phyloP scores from a whole-genome alignment of 768 basidiomycete species.

The Rubroboletus satanas region DNA sequence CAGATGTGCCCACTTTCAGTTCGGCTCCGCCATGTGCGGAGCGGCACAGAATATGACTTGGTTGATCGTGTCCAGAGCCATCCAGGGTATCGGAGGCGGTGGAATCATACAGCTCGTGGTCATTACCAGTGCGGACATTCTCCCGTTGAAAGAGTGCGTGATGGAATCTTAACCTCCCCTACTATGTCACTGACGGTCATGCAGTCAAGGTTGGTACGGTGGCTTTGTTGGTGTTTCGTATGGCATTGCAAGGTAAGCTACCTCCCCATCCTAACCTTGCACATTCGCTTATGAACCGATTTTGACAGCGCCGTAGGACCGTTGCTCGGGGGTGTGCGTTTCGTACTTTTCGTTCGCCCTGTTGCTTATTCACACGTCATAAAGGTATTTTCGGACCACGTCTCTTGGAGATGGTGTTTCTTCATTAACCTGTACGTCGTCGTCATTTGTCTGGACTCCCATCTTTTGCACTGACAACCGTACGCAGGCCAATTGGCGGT shows the following conservation, averaged over 20 bases:
- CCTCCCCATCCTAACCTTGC: background rate
- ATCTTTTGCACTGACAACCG: background rate
- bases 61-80: conserved; percentile 71
- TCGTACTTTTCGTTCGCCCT: background rate
- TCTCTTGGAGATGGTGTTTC: conserved; percentile 84
- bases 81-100: conserved; percentile 83
- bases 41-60: conserved; percentile 76
- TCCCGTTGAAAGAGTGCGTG: conserved; percentile 69
- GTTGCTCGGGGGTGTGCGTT: conserved; percentile 72
- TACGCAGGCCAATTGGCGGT: conserved; percentile 67
- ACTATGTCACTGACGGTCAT: conserved; percentile 19
- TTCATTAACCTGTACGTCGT: conserved; percentile 66
- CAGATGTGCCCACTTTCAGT: conserved; percentile 31
- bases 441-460: background rate
- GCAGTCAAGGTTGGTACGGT: conserved; percentile 73
- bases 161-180: background rate
- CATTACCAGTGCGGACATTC: conserved; percentile 81
- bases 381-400: conserved; percentile 67
- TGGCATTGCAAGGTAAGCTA: conserved; percentile 54
- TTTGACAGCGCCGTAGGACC: conserved; percentile 63
- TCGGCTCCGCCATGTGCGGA: conserved; percentile 79
- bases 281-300: background rate
- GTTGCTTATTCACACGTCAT: background rate
- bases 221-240: conserved; percentile 75
- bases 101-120: conserved; percentile 74